phyloP scores from a whole-genome alignment of 2,329 filamentous ascomycete genomes.

The Cladosporium austrohemisphaericum region DNA sequence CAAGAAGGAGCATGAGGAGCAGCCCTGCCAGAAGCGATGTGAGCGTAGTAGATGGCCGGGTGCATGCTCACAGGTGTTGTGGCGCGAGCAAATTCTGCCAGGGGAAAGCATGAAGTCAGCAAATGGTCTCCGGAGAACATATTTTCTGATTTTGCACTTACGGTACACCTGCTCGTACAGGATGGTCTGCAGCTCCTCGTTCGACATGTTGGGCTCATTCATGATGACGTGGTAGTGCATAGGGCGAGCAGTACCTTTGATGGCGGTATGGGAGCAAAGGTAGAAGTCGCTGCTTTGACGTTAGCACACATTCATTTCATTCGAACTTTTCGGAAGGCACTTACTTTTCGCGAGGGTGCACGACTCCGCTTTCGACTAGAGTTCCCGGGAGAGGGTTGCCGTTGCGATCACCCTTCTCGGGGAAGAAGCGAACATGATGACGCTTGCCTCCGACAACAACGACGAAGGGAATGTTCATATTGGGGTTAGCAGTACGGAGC shows the following conservation, averaged over 20 bases:
- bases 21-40: slow-evolving; percentile 78
- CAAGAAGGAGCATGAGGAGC: slow-evolving; percentile 64
- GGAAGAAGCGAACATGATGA: slow-evolving; percentile 92
- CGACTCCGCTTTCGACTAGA: slow-evolving; percentile 83
- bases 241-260: slow-evolving; percentile 90
- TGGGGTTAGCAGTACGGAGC: slow-evolving; percentile 32
- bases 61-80: slow-evolving; percentile 87
- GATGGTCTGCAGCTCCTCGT: slow-evolving; percentile 74
- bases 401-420: slow-evolving; percentile 68
- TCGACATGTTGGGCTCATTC: slow-evolving; percentile 68
- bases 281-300: no score
- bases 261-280: slow-evolving; percentile 67
- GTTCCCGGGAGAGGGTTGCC: slow-evolving; percentile 82
- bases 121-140: no score
- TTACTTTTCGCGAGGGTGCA: slow-evolving; percentile 84
- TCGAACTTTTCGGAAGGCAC: no score
- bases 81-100: slow-evolving; percentile 84
- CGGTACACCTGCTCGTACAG: slow-evolving; percentile 91
- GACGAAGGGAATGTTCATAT: slow-evolving; percentile 63
- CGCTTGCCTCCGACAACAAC: slow-evolving; percentile 89
- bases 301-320: no score
- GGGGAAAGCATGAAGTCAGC: no score
- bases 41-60: slow-evolving; percentile 93
- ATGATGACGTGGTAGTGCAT: slow-evolving; percentile 80
- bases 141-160: no score